Evolutionary conservation across 2,329 filamentous ascomycete species (phyloP).

Genomic region (Venturia nashicola): DNA sequence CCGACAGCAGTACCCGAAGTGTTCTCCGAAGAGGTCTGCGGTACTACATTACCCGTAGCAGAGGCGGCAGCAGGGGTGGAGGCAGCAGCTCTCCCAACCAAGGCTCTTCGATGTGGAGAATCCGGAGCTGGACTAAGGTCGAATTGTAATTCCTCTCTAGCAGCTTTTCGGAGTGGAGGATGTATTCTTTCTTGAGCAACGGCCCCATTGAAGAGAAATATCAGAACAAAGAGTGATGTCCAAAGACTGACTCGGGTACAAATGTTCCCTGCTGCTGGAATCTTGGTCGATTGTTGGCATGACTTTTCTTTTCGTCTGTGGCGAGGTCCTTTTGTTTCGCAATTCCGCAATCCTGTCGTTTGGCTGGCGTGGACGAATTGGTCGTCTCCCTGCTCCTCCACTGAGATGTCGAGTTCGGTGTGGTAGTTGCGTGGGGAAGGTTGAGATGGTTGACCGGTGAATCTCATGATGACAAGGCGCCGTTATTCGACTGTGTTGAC

Average conservation of each 20-base stretch:
- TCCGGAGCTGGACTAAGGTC: slow-evolving; percentile 1
- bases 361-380: neutral
- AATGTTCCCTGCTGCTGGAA: neutral
- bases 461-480: neutral
- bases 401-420: neutral
- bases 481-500: neutral
- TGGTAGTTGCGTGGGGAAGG: neutral
- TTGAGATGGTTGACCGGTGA: neutral
- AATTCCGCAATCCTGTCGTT: neutral
- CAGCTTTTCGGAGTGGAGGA: slow-evolving; percentile 3
- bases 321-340: neutral
- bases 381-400: neutral
- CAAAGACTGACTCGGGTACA: neutral
- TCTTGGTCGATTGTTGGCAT: neutral
- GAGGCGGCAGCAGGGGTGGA: neutral
- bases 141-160: neutral
- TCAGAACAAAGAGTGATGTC: neutral
- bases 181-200: slow-evolving; percentile 1
- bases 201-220: neutral
- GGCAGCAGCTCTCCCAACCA: slow-evolving; percentile 2
- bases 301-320: neutral
- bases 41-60: neutral
- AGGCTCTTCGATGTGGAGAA: neutral
- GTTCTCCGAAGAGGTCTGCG: neutral
- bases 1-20: neutral